Percentiles rank a stretch among this genome's conserved stretches.
These are phyloP conservation scores for Phialophora macrospora DNA, from an alignment of 2,329 filamentous ascomycete species.

Conservation along the genomic window DNA sequence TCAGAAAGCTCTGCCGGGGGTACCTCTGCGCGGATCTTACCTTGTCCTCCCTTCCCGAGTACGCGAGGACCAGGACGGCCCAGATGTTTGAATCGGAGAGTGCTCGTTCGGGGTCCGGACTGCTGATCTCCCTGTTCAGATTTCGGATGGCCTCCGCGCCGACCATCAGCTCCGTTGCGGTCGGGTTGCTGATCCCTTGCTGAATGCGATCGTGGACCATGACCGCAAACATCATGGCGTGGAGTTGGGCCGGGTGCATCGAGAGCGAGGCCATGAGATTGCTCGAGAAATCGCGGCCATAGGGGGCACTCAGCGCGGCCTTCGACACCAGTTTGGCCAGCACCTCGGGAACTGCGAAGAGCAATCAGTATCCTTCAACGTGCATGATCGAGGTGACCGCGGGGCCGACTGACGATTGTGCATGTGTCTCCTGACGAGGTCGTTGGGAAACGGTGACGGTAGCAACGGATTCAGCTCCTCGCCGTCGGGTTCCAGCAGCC, in stretches of 20 bases:
- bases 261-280: conserved; percentile 15
- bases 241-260: conserved; percentile 15
- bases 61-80: conserved; percentile 45
- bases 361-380: background rate
- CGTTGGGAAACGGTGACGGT: conserved; percentile 13
- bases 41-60: conserved; percentile 39
- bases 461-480: conserved; percentile 11
- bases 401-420: conserved; percentile 13
- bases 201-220: conserved; percentile 19
- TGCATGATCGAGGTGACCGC: background rate
- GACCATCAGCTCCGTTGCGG: conserved; percentile 16
- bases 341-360: conserved; percentile 9
- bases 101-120: conserved; percentile 40
- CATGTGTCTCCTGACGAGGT: conserved; percentile 14
- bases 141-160: conserved; percentile 42
- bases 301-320: background rate
- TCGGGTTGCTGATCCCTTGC: conserved; percentile 5
- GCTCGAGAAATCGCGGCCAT: conserved; percentile 20
- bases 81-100: conserved; percentile 44
- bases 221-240: conserved; percentile 23
- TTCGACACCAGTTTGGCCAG: conserved; percentile 24
- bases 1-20: conserved; percentile 45
- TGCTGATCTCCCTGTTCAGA: conserved; percentile 43
- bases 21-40: conserved; percentile 28
- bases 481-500: conserved; percentile 11